phyloP scores from a whole-genome alignment of 2,329 filamentous ascomycete genomes.

The Aspergillus unguis region DNA sequence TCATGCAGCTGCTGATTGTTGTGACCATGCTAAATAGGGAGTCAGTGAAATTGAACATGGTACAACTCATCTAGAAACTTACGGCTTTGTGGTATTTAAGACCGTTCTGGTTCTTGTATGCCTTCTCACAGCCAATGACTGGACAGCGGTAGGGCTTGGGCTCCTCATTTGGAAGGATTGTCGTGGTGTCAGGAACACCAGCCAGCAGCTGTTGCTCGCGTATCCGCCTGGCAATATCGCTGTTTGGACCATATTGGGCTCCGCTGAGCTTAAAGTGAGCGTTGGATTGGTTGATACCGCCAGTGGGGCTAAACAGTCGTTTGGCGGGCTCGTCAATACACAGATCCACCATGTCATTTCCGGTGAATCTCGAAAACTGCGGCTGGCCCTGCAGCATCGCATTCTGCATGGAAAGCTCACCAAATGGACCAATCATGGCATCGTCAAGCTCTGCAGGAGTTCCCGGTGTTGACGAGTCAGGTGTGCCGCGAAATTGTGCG shows the following conservation, averaged over 20 bases:
- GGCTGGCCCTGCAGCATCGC: slow-evolving; percentile 42
- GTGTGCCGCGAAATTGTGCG: slow-evolving; percentile 53
- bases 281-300: slow-evolving; percentile 64
- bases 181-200: slow-evolving; percentile 49
- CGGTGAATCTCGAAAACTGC: slow-evolving; percentile 41
- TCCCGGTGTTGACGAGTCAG: slow-evolving; percentile 65
- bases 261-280: slow-evolving; percentile 72
- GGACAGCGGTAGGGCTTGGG: slow-evolving; percentile 97
- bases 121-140: slow-evolving; percentile 97
- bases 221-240: slow-evolving; percentile 66
- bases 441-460: slow-evolving; percentile 74
- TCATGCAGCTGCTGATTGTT: slow-evolving; percentile 95
- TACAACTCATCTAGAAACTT: slow-evolving; percentile 30
- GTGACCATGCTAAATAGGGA: slow-evolving; percentile 67
- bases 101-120: slow-evolving; percentile 99
- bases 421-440: slow-evolving; percentile 62
- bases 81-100: slow-evolving; percentile 81
- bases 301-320: slow-evolving; percentile 82
- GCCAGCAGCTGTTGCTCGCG: slow-evolving; percentile 63
- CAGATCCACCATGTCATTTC: slow-evolving; percentile 56
- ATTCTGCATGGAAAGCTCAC: slow-evolving; percentile 58
- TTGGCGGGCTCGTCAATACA: slow-evolving; percentile 93
- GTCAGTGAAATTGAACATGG: slow-evolving; percentile 4
- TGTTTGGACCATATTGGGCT: slow-evolving; percentile 72
- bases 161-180: slow-evolving; percentile 67